Evolutionary conservation across 768 basidiomycete species (phyloP), one percentile per base, ranked within the genome.

Genomic region (Russula earlei): DNA sequence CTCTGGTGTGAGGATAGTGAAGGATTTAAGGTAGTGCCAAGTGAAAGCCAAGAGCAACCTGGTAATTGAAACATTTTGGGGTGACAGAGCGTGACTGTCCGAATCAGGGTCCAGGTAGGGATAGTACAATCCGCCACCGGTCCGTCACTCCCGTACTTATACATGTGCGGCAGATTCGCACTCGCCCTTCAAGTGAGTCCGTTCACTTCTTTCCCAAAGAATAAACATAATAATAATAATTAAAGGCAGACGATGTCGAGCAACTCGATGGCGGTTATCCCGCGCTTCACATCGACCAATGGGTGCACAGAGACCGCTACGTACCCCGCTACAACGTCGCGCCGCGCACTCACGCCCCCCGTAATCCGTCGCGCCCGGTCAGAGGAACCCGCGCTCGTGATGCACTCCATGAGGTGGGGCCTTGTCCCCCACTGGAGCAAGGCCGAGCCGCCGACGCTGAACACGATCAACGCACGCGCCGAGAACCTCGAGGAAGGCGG

Each of bases 351-450:
- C 75, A 84, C 48, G 85, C 83, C 0, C 88, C n/a, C 91, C 20
- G 86, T 94, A 34, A 73, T 94, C 31, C 72, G 75, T 27, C 78
- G 82, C 46, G 60, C 27, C 31, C 29, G 54, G 19, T 50, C 51
- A 9, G 54, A 58, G 29, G 42, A 63, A 34, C 11, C 64, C n/a
- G 29, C 68, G 12, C 69, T 83, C 19, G 71, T 86, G 22, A 67
- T 94, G 59, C 87, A 90, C 34, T 85, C 86, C 0, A 91, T 91
- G 90, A 84, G 77, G 56, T 97, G 93, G 93, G 93, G 94, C 7
- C 74, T 94, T 1, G 80, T 92, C 2, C 91, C 89, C 0, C 83
- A 87, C 66, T 93, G 85, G 84, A 80, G 75, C 65, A 90, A 89
- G 66, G 73, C 78, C 52, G 88, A 93, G 60, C 81, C 85, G 59